Conservation (phyloP, 2,329 filamentous ascomycete genomes). For the Aspergillus sp. region DNA sequence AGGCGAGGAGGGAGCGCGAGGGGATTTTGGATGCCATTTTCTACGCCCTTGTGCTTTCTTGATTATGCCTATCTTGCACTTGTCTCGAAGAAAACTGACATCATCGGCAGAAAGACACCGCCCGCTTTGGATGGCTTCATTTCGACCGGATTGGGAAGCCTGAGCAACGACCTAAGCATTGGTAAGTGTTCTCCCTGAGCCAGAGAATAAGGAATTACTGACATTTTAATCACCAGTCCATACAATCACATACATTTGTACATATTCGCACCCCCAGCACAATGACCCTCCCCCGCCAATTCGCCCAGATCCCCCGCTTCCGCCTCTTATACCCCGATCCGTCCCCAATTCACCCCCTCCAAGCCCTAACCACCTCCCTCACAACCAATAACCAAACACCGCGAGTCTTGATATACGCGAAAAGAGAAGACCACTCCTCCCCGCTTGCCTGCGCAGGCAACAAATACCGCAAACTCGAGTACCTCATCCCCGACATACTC, state of each 20-base stretch:
- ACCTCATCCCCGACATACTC: constrained; percentile 30
- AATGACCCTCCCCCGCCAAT: constrained; percentile 15
- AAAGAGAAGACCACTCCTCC: constrained; percentile 31
- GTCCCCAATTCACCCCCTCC: constrained; percentile 28
- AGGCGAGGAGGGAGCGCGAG: constrained; percentile 24
- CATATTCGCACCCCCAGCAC: not conserved
- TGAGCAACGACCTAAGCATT: not conserved
- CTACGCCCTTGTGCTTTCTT: not conserved
- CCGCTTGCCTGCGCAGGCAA: constrained; percentile 30
- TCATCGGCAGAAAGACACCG: constrained; percentile 5
- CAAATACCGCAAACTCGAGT: constrained; percentile 35
- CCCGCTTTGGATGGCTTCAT: not conserved
- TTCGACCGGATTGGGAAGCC: not conserved
- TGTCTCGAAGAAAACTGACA: constrained; percentile 1
- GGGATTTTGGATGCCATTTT: not conserved
- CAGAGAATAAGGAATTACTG: too few species aligned
- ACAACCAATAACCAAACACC: constrained; percentile 4
- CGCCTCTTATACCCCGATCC: constrained; percentile 22
- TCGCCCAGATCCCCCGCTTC: constrained; percentile 23
- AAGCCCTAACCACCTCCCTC: constrained; percentile 10
- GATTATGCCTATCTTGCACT: not conserved
- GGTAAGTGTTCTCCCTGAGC: not conserved
- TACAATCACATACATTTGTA: not conserved
- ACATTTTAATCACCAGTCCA: too few species aligned
- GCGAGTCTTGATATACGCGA: constrained; percentile 22